phyloP scores from a whole-genome alignment of 139 green algal genomes.

The Zygnema circumcarinatum region DNA sequence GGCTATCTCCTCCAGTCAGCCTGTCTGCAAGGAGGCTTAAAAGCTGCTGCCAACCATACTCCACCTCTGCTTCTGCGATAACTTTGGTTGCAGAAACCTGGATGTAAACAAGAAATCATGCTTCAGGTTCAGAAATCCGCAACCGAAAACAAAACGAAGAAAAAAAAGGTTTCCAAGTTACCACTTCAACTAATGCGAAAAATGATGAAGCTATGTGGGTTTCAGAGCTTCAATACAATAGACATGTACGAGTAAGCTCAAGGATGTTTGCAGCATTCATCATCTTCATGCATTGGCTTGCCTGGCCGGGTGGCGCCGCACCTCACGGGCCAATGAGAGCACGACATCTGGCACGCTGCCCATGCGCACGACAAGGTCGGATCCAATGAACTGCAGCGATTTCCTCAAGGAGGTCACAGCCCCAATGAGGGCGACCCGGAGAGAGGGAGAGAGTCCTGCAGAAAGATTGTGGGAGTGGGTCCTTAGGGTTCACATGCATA shows the following conservation, averaged over 20 bases:
- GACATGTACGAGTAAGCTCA: too few species aligned
- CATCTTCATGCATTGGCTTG: too few species aligned
- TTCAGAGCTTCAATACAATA: too few species aligned
- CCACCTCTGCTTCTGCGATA: constrained; percentile 73
- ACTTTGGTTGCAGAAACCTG: constrained; percentile 55
- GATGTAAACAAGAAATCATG: constrained; percentile 5
- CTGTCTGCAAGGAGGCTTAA: neutral
- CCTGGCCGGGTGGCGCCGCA: neutral
- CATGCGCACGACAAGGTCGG: constrained; percentile 66
- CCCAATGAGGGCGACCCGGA: constrained; percentile 51
- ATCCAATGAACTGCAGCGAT: constrained; percentile 6
- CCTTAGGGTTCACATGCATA: neutral
- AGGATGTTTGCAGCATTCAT: too few species aligned
- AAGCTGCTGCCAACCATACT: constrained; percentile 59
- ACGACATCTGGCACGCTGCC: constrained; percentile 64
- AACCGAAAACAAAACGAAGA: too few species aligned
- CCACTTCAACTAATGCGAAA: too few species aligned
- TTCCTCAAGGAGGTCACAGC: constrained; percentile 52
- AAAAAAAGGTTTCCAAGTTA: too few species aligned
- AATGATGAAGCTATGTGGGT: too few species aligned
- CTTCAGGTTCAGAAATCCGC: too few species aligned
- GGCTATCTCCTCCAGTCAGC: neutral
- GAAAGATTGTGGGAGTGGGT: neutral
- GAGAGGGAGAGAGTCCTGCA: constrained; percentile 51
- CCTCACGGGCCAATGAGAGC: constrained; percentile 19